Conservation (phyloP, 129 eudicot species). For the Artemisia tridentata region DNA sequence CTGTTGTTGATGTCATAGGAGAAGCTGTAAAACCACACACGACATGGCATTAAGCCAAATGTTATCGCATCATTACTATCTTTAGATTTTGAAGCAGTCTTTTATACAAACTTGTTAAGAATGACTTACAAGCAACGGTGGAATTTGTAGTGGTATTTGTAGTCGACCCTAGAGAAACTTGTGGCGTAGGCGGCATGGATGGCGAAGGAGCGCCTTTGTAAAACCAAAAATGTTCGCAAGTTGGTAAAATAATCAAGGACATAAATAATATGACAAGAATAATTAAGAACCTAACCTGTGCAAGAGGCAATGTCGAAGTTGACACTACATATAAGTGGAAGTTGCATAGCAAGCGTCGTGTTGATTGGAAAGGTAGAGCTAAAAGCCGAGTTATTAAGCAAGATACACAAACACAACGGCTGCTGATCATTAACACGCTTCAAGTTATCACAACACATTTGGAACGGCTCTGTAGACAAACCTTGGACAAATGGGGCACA, state of each 20-base stretch:
- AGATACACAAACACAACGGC: conserved; percentile 27
- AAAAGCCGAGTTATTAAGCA: conserved; percentile 35
- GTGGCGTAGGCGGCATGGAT: conserved; percentile 31
- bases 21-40: conserved; percentile 23
- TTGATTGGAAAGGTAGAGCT: conserved; percentile 30
- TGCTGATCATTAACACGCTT: conserved; percentile 28
- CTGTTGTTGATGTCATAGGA: conserved; percentile 16
- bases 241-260: neutral
- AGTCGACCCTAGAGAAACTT: conserved; percentile 33
- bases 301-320: conserved; percentile 29
- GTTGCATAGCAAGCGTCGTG: conserved; percentile 35
- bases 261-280: neutral
- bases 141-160: conserved; percentile 28
- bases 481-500: conserved; percentile 41
- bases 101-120: neutral
- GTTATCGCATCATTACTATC: neutral
- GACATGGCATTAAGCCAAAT: neutral
- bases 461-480: conserved; percentile 19
- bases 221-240: conserved; percentile 5
- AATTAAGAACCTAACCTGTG: conserved; percentile 24
- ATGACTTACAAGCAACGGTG: conserved; percentile 33
- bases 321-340: conserved; percentile 34
- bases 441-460: conserved; percentile 32
- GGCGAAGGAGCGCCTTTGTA: conserved; percentile 22
- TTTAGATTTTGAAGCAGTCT: neutral